phyloP scores from a whole-genome alignment of 805 yeast species.

The Huiozyma sinensis region DNA sequence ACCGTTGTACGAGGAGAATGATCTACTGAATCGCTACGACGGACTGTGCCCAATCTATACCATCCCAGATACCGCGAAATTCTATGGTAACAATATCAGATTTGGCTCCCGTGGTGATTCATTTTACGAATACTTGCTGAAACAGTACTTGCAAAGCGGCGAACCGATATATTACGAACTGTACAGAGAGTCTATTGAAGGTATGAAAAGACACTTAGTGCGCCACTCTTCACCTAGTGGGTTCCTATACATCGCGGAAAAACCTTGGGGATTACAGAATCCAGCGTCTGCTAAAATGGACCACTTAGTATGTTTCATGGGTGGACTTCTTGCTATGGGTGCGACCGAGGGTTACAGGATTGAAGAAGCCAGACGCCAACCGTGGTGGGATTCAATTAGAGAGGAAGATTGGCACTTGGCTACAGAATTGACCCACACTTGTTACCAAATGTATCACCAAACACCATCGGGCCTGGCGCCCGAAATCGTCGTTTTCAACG shows the following conservation, averaged over 20 bases:
- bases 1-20: conserved; percentile 51
- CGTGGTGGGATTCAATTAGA: conserved; percentile 47
- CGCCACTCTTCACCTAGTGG: conserved; percentile 50
- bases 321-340: conserved; percentile 81
- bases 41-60: conserved; percentile 81
- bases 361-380: conserved; percentile 42
- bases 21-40: conserved; percentile 28
- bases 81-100: conserved; percentile 54
- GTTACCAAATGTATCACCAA: conserved; percentile 75
- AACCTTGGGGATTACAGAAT: conserved; percentile 55
- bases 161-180: conserved; percentile 53
- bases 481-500: conserved; percentile 80
- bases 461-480: conserved; percentile 75
- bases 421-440: conserved; percentile 64
- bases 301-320: conserved; percentile 84
- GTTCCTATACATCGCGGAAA: conserved; percentile 67
- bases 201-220: conserved; percentile 61
- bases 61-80: conserved; percentile 62
- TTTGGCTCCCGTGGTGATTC: conserved; percentile 91
- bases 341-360: conserved; percentile 65
- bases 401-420: conserved; percentile 61
- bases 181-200: conserved; percentile 68
- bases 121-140: conserved; percentile 78
- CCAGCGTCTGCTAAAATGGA: conserved; percentile 65
- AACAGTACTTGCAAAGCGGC: conserved; percentile 73